Evolutionary conservation across 169 alveolate species (phyloP).

Genomic region (Babesia sp.): DNA sequence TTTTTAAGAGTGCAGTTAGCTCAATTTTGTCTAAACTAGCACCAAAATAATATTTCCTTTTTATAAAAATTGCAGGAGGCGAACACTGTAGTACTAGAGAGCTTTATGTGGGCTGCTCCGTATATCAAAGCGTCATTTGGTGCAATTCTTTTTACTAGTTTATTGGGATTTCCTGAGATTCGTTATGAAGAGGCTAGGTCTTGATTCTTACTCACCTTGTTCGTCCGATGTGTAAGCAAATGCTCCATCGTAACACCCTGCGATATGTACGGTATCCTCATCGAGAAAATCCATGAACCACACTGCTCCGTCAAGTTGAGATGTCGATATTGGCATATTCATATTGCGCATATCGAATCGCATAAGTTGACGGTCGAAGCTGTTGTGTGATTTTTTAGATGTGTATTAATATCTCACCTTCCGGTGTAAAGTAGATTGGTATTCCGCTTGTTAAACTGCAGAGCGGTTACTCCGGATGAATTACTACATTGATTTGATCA

Average conservation of each 20-base stretch:
- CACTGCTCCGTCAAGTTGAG: constrained; percentile 1
- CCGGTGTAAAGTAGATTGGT: constrained; percentile 41
- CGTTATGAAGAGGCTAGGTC: neutral
- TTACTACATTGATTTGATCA: constrained; percentile 1
- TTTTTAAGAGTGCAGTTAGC: too few species aligned
- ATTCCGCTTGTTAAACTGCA: constrained; percentile 13
- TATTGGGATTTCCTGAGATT: neutral
- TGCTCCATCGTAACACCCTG: constrained; percentile 64
- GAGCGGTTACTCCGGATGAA: constrained; percentile 47
- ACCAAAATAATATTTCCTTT: constrained; percentile 23
- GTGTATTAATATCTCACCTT: constrained; percentile 9
- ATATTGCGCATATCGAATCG: constrained; percentile 45
- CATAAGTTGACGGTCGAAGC: constrained; percentile 41
- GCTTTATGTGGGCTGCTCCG: constrained; percentile 25
- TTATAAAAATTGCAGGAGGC: constrained; percentile 28
- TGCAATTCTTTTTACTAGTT: neutral
- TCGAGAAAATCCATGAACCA: constrained; percentile 57
- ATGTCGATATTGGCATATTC: neutral
- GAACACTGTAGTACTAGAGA: neutral
- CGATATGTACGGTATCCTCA: constrained; percentile 23
- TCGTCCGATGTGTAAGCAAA: constrained; percentile 19
- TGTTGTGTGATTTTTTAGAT: neutral
- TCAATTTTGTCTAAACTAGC: too few species aligned
- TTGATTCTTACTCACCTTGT: neutral
- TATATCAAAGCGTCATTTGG: constrained; percentile 29